Percentiles rank a stretch among this genome's conserved stretches.
Conservation (phyloP, 129 eudicot genomes). For the Centrapalus pauciflorus region DNA sequence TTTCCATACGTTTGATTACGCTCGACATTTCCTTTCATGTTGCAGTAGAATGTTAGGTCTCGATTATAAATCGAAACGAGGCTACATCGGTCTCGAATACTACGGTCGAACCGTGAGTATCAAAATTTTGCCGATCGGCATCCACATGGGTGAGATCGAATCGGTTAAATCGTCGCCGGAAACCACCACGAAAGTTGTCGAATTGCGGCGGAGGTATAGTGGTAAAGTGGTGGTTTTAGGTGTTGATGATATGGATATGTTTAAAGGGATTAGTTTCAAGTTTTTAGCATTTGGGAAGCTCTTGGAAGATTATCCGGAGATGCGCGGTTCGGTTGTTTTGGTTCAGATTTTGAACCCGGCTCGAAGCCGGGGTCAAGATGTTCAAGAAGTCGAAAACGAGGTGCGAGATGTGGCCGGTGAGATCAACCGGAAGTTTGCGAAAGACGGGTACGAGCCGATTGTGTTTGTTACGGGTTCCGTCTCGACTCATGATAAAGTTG, state of each 20-base stretch:
- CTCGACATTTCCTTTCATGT: slow-evolving; percentile 83
- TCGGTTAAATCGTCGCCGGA: slow-evolving; percentile 36
- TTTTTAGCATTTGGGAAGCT: slow-evolving; percentile 69
- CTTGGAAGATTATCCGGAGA: slow-evolving; percentile 35
- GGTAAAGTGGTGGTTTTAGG: slow-evolving; percentile 73
- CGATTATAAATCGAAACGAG: slow-evolving; percentile 79
- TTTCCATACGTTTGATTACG: slow-evolving; percentile 90
- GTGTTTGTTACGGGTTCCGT: slow-evolving; percentile 67
- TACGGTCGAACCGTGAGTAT: slow-evolving; percentile 78
- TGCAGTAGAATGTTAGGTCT: slow-evolving; percentile 87
- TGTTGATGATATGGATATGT: slow-evolving; percentile 91
- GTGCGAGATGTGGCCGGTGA: slow-evolving; percentile 48
- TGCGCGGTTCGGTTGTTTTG: slow-evolving; percentile 55
- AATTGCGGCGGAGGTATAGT: slow-evolving; percentile 34
- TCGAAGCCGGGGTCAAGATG: slow-evolving; percentile 69
- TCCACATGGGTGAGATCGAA: slow-evolving; percentile 72
- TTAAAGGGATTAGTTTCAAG: slow-evolving; percentile 82
- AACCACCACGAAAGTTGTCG: slow-evolving; percentile 41
- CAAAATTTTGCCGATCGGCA: slow-evolving; percentile 75
- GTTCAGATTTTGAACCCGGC: slow-evolving; percentile 83
- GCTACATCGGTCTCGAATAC: slow-evolving; percentile 81
- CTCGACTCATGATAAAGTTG: slow-evolving; percentile 63
- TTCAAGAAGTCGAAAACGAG: slow-evolving; percentile 57
- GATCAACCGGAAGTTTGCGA: slow-evolving; percentile 46
- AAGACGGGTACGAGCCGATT: slow-evolving; percentile 54